Conservation (phyloP, 2,329 filamentous ascomycete species). For the Coleophoma eucalyptorum region DNA sequence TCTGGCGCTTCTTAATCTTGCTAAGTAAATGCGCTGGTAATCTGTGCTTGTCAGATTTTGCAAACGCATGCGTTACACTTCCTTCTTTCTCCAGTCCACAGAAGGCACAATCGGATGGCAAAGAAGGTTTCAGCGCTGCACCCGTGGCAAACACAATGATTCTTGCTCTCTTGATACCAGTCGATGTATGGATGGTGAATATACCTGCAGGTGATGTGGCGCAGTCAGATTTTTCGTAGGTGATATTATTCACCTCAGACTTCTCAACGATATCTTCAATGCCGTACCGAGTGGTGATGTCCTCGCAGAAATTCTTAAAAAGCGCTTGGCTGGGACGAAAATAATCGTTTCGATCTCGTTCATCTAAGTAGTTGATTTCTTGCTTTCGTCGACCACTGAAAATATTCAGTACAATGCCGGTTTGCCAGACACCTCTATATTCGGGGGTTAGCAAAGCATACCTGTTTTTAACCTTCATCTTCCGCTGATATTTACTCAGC, state of each 20-base stretch:
- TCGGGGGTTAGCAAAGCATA: too few relatives aligned
- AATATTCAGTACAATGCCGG: too few relatives aligned
- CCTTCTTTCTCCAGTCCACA: slow-evolving; percentile 19
- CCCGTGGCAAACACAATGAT: slow-evolving; percentile 69
- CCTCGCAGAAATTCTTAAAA: slow-evolving; percentile 59
- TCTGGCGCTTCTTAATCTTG: slow-evolving; percentile 44
- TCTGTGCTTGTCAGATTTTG: slow-evolving; percentile 1
- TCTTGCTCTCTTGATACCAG: slow-evolving; percentile 50
- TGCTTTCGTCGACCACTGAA: slow-evolving; percentile 29
- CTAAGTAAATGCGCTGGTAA: slow-evolving; percentile 33
- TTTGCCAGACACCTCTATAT: too few relatives aligned
- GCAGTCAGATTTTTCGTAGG: slow-evolving; percentile 8
- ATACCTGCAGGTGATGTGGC: slow-evolving; percentile 39
- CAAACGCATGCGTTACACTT: slow-evolving; percentile 16
- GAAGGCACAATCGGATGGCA: slow-evolving; percentile 32
- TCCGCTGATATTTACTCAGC: slow-evolving; percentile 75
- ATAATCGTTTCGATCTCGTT: slow-evolving; percentile 66
- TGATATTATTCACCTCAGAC: slow-evolving; percentile 31
- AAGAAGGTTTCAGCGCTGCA: slow-evolving; percentile 54
- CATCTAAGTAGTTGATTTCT: slow-evolving; percentile 41
- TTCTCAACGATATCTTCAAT: slow-evolving; percentile 57
- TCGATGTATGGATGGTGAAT: slow-evolving; percentile 61
- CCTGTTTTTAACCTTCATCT: slow-evolving; percentile 47
- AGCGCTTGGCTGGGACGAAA: slow-evolving; percentile 60
- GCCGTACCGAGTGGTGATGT: slow-evolving; percentile 53